Conservation (phyloP, 257 asterid species). For the Solanum pimpinellifolium region DNA sequence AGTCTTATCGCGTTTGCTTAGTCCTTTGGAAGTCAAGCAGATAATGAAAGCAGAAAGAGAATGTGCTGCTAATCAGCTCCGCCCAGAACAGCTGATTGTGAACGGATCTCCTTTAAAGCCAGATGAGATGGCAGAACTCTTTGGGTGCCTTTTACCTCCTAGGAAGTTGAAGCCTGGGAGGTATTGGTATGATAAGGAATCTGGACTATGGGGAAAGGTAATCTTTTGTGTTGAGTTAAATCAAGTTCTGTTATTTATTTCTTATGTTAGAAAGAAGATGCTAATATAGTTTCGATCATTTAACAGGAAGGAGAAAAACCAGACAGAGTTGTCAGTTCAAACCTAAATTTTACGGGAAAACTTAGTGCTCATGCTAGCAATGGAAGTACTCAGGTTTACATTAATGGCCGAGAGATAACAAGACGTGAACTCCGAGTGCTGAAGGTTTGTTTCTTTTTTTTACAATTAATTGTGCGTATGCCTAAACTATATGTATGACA, state of each 20-base stretch:
- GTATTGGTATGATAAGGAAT: conserved; percentile 96
- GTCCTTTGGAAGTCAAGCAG: conserved; percentile 89
- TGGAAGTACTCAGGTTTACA: conserved; percentile 85
- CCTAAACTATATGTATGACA: neutral
- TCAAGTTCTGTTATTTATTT: neutral
- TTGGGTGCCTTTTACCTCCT: conserved; percentile 76
- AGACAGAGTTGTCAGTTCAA: conserved; percentile 68
- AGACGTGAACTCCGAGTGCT: conserved; percentile 75
- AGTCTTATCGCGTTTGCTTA: conserved; percentile 55
- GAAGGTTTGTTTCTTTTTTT: conserved; percentile 40
- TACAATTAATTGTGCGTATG: neutral
- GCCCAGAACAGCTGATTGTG: conserved; percentile 84
- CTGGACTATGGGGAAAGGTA: conserved; percentile 97
- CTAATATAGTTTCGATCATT: conserved; percentile 12
- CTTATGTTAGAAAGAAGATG: neutral
- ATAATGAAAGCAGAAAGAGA: conserved; percentile 84
- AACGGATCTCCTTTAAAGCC: conserved; percentile 71
- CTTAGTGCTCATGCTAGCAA: conserved; percentile 80
- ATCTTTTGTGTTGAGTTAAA: neutral
- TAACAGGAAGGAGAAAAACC: conserved; percentile 95
- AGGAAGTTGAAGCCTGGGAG: conserved; percentile 76
- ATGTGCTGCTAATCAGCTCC: conserved; percentile 83
- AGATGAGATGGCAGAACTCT: conserved; percentile 77
- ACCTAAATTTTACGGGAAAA: conserved; percentile 77
- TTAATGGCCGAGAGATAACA: conserved; percentile 94